Base-by-base conservation (phyloP, 2,329 filamentous ascomycete genomes). In the Colletotrichum coccodes region DNA sequence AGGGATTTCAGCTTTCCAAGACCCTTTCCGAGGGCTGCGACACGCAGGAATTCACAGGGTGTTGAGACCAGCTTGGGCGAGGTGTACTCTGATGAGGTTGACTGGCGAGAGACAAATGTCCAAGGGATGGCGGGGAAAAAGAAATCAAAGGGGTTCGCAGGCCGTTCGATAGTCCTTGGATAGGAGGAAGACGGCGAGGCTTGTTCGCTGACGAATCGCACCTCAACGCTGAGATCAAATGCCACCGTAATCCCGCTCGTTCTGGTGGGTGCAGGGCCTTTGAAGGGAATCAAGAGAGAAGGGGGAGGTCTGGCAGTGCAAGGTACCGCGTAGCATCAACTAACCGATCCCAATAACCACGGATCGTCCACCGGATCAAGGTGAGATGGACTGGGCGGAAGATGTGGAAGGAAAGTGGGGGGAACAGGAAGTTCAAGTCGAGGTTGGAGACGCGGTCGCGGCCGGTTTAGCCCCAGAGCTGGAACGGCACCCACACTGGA, bases 331-430 rank as follows among this genome's bases (percentile, higher is more conserved):
- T 18, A 52, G 40, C 50, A 16, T 46, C 42, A 56, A 40, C 47
- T 40, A 61, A 61, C 12, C 56, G 59, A 47, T 65, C 47, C 47
- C 28, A 64, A 47, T 61, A 23, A n/a, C 21, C 9, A 42, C 18
- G 7, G 53, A 23, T 36, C 23, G 53, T 40, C 42, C 9, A 21
- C 36, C 32, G 16, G n/a, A 38, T 18, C 36, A 26, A 32, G 44
- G 16, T 38, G 50, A 56, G 38, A 38, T 52, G 38, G 62, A 28
- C 60, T 34, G n/a, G 34, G 49, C 40, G 63, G 34, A 38, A 58
- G 21, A 64, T 63, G 44, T 67, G 36, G 62, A 36, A 63, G 64
- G 21, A 32, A 46, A 32, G 53, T 18, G 40, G 40, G 54, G n/a
- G 26, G n/a, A 18, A 1, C 11, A 34, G n/a, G 30, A 52, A 23